Evolutionary conservation across 2,329 filamentous ascomycete genomes (phyloP).

Genomic region (Fonsecaea pedrosoi): DNA sequence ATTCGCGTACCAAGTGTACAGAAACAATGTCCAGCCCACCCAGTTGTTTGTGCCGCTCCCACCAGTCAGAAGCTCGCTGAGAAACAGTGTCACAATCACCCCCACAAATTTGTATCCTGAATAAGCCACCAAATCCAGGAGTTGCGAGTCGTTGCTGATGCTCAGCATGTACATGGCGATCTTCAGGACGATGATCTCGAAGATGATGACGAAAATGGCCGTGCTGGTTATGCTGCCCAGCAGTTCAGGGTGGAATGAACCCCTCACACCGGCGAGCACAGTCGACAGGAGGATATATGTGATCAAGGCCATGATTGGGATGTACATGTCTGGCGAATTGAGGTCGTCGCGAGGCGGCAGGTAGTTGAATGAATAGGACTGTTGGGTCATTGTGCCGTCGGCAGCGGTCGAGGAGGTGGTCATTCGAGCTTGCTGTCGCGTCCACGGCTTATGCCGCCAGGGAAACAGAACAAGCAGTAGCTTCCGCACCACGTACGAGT

Average conservation of each 20-base stretch:
- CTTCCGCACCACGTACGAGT: conserved; percentile 94
- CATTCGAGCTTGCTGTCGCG: conserved; percentile 75
- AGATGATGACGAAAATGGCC: conserved; percentile 78
- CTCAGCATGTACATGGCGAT: conserved; percentile 90
- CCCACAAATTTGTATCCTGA: conserved; percentile 99
- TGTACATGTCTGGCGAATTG: conserved; percentile 99
- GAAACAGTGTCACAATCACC: conserved; percentile 84
- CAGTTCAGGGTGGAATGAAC: conserved; percentile 91
- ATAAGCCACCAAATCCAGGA: conserved; percentile 93
- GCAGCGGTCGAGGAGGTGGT: conserved; percentile 49
- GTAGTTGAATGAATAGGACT: conserved; percentile 65
- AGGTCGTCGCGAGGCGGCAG: conserved; percentile 92
- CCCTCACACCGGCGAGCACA: conserved; percentile 84
- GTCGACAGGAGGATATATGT: conserved; percentile 96
- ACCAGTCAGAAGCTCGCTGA: conserved; percentile 77
- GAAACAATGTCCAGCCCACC: conserved; percentile 86
- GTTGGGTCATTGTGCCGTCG: conserved; percentile 69
- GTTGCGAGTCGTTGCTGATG: conserved; percentile 92
- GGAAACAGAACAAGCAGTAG: conserved; percentile 92
- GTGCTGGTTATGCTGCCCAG: conserved; percentile 87
- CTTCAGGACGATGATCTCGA: conserved; percentile 91
- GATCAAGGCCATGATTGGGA: conserved; percentile 95
- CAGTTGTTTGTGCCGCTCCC: conserved; percentile 84
- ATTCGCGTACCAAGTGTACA: conserved; percentile 92
- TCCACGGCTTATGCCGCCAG: conserved; percentile 98